Percentiles rank a stretch among this genome's conserved stretches.
These are phyloP conservation scores for Lasiosphaeria miniovina DNA, from an alignment of 495 filamentous ascomycete genomes.

Conservation along the genomic window DNA sequence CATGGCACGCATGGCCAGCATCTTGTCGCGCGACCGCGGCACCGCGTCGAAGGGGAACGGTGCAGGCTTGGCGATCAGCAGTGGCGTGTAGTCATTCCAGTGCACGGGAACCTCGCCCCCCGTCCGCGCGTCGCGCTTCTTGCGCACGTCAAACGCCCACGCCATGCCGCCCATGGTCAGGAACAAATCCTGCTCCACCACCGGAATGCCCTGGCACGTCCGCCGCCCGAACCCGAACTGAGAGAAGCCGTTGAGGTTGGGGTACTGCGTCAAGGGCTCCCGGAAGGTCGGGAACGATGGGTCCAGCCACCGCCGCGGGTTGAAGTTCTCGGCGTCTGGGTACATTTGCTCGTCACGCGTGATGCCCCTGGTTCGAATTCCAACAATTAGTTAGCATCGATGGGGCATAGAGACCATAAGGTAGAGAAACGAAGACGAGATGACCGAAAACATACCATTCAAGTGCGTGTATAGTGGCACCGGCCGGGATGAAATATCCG, in stretches of 20 bases:
- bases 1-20: constrained; percentile 29
- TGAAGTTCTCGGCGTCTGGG: constrained; percentile 60
- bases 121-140: constrained; percentile 33
- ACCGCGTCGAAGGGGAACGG: constrained; percentile 46
- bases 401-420: neutral
- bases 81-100: constrained; percentile 48
- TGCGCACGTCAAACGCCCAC: constrained; percentile 55
- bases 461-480: constrained; percentile 56
- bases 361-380: constrained; percentile 50
- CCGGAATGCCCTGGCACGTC: constrained; percentile 54
- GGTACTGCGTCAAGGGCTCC: constrained; percentile 51
- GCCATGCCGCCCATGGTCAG: constrained; percentile 56
- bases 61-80: constrained; percentile 53
- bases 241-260: constrained; percentile 53
- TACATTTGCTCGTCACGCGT: constrained; percentile 57
- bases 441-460: constrained; percentile 42
- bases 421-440: neutral
- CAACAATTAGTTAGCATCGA: neutral
- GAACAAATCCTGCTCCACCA: constrained; percentile 56
- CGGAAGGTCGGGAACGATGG: constrained; percentile 52
- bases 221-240: constrained; percentile 62
- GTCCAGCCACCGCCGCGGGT: constrained; percentile 51
- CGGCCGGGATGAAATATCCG: constrained; percentile 54
- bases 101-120: constrained; percentile 44
- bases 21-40: constrained; percentile 35